Evolutionary conservation across 2,329 filamentous ascomycete species (phyloP).

Genomic region (Monilinia fructicola): DNA sequence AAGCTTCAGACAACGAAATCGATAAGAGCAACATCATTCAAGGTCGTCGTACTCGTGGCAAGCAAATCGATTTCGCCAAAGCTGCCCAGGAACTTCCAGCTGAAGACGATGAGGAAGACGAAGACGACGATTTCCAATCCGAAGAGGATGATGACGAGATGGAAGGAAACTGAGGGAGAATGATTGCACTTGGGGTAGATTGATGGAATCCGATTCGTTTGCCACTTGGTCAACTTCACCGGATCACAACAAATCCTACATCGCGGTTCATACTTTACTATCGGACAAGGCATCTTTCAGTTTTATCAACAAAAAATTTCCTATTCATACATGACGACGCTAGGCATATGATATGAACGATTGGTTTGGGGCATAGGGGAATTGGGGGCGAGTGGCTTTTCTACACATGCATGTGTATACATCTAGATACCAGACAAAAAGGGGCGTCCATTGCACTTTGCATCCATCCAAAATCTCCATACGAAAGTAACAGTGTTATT

Average conservation of each 20-base stretch:
- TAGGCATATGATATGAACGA: constrained; percentile 35
- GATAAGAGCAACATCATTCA: constrained; percentile 83
- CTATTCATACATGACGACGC: constrained; percentile 29
- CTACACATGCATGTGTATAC: constrained; percentile 26
- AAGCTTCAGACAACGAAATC: constrained; percentile 86
- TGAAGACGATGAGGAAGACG: constrained; percentile 76
- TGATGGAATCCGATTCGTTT: constrained; percentile 25
- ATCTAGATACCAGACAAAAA: constrained; percentile 30
- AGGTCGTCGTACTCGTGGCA: constrained; percentile 83
- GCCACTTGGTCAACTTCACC: constrained; percentile 26
- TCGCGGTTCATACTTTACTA: constrained; percentile 13
- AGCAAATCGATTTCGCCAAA: constrained; percentile 90
- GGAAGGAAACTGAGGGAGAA: constrained; percentile 50
- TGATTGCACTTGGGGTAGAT: constrained; percentile 20
- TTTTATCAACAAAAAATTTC: constrained; percentile 20
- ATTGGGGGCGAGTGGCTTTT: constrained; percentile 19
- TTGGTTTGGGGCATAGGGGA: constrained; percentile 19
- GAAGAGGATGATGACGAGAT: constrained; percentile 66
- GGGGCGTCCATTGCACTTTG: constrained; percentile 24
- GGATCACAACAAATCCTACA: constrained; percentile 26
- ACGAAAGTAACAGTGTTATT: too few species aligned
- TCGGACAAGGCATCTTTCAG: constrained; percentile 22
- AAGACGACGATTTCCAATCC: constrained; percentile 66
- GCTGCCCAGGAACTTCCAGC: constrained; percentile 75
- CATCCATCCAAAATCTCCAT: constrained; percentile 8